phyloP scores from a whole-genome alignment of 2,329 filamentous ascomycete species.

The Phyllosticta ampelicida region DNA sequence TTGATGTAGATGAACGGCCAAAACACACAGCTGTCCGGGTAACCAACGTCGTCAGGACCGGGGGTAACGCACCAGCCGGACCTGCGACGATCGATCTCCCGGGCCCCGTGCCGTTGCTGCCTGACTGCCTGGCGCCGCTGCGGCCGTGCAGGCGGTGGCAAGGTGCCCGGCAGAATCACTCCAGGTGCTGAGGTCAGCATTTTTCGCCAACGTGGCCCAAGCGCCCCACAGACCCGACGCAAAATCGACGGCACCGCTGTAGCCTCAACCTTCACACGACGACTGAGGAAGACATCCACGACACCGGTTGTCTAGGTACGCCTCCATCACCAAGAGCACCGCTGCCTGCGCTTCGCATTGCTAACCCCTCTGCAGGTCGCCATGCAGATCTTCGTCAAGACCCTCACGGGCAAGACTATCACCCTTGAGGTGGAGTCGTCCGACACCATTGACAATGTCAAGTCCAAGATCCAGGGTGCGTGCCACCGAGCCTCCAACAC shows the following conservation, averaged over 20 bases:
- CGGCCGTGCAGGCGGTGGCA: background rate
- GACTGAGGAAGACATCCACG: slow-evolving; percentile 49
- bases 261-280: slow-evolving; percentile 21
- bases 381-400: slow-evolving; percentile 47
- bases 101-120: background rate
- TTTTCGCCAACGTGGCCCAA: slow-evolving; percentile 3
- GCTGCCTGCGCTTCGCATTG: background rate
- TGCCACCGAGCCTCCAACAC: slow-evolving; percentile 1
- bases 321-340: background rate
- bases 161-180: background rate
- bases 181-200: slow-evolving; percentile 1
- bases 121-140: background rate
- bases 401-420: slow-evolving; percentile 98
- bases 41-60: slow-evolving; percentile 8
- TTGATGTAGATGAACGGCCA: background rate
- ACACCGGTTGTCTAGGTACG: slow-evolving; percentile 41
- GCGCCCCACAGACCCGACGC: background rate
- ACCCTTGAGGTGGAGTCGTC: slow-evolving; percentile 99
- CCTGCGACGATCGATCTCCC: background rate
- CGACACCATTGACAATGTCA: slow-evolving; percentile 99
- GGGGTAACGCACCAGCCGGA: background rate
- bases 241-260: background rate
- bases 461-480: slow-evolving; percentile 79
- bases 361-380: slow-evolving; percentile 21
- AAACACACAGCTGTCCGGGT: slow-evolving; percentile 7